A percentile compares a stretch with the other conserved stretches of the same genome.
Conservation (phyloP, 1,139 yeast genomes). For the Yamadazyma oceani region DNA sequence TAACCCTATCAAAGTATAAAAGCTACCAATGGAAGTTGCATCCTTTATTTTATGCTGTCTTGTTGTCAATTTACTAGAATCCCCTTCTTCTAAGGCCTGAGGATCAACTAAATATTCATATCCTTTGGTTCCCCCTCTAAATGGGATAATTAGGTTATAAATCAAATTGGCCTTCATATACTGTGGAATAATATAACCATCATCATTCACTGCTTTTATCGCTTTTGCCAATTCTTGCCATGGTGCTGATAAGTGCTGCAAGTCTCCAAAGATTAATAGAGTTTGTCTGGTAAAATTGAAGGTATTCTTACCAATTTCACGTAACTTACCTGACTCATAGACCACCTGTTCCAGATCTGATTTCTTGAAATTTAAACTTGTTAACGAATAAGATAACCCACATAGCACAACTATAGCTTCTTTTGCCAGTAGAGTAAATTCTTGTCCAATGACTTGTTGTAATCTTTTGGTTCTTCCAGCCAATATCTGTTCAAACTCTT, state of each 20-base stretch:
- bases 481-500: constrained; percentile 2
- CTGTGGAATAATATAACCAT: constrained; percentile 23
- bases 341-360: background rate
- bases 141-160: constrained; percentile 30
- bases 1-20: constrained; percentile 42
- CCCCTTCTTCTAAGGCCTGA: background rate
- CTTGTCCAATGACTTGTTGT: constrained; percentile 19
- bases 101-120: background rate
- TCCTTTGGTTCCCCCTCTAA: constrained; percentile 25
- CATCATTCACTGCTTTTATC: constrained; percentile 18
- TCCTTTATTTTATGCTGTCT: constrained; percentile 20
- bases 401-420: constrained; percentile 25
- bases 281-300: constrained; percentile 13
- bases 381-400: constrained; percentile 20
- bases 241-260: constrained; percentile 28
- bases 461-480: constrained; percentile 9
- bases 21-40: constrained; percentile 34
- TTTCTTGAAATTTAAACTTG: background rate
- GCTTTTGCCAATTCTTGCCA: constrained; percentile 26
- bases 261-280: constrained; percentile 24
- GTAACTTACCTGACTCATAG: constrained; percentile 16
- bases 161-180: constrained; percentile 37
- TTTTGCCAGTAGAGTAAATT: constrained; percentile 21
- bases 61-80: constrained; percentile 11
- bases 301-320: constrained; percentile 13